Conservation (phyloP, 495 filamentous ascomycete species). For the Filosporella fistucella region DNA sequence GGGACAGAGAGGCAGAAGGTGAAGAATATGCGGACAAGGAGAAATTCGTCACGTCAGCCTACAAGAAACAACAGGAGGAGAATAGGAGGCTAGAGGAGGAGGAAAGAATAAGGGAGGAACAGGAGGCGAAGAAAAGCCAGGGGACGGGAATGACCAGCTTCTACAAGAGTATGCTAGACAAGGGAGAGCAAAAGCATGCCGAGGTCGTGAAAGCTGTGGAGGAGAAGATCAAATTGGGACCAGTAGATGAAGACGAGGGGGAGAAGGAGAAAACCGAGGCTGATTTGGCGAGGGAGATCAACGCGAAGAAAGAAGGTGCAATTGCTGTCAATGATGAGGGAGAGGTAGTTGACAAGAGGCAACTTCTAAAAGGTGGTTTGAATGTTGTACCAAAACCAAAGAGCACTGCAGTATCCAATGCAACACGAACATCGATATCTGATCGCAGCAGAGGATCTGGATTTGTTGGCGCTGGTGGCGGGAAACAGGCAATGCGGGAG, state of each 20-base stretch:
- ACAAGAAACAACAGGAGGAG: conserved; percentile 90
- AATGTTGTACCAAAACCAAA: conserved; percentile 65
- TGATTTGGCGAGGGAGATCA: conserved; percentile 70
- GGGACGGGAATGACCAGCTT: conserved; percentile 79
- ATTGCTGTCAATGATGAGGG: conserved; percentile 89
- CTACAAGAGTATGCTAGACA: conserved; percentile 77
- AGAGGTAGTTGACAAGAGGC: conserved; percentile 88
- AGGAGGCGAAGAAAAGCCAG: conserved; percentile 62
- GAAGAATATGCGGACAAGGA: conserved; percentile 95
- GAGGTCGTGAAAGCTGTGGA: conserved; percentile 64
- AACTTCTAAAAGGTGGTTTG: conserved; percentile 81
- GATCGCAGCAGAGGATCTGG: conserved; percentile 30
- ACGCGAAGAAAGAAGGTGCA: conserved; percentile 56
- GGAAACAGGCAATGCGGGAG: conserved; percentile 63
- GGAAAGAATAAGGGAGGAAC: conserved; percentile 65
- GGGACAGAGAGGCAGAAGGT: conserved; percentile 87
- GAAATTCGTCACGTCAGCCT: conserved; percentile 94
- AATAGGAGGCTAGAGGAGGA: conserved; percentile 73
- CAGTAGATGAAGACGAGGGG: conserved; percentile 35
- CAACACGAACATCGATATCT: conserved; percentile 24
- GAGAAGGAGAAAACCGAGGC: conserved; percentile 62
- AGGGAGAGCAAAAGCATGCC: conserved; percentile 70
- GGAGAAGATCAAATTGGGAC: conserved; percentile 54
- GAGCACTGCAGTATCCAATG: conserved; percentile 29
- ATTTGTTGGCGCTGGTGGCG: conserved; percentile 41